phyloP scores from a whole-genome alignment of 345 rosid genomes.

The Citrus inodora region DNA sequence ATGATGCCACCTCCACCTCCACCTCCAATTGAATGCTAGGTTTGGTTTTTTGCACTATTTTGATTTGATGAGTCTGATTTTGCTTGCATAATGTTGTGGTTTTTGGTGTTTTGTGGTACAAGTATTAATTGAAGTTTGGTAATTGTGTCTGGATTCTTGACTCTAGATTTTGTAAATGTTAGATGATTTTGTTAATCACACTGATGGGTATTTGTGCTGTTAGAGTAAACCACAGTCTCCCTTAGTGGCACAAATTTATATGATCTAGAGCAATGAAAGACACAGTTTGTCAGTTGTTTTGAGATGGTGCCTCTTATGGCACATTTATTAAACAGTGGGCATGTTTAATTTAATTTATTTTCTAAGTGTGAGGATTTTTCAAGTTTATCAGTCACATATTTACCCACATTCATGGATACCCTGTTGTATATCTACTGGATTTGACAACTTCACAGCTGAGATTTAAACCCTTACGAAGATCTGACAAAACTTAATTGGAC shows the following conservation, averaged over 20 bases:
- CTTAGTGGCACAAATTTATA: background rate
- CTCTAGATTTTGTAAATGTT: background rate
- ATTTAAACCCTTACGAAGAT: background rate
- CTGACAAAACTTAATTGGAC: background rate
- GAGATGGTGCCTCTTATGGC: background rate
- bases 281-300: background rate
- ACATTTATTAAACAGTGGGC: background rate
- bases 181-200: background rate
- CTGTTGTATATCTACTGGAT: background rate
- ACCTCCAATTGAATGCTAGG: constrained; percentile 26
- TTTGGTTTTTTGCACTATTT: background rate
- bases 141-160: background rate
- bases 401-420: background rate
- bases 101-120: background rate
- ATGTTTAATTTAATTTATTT: background rate
- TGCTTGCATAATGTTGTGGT: background rate
- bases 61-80: background rate
- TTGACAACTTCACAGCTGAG: background rate
- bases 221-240: background rate
- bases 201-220: background rate
- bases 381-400: background rate
- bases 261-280: background rate
- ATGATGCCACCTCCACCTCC: constrained; percentile 16
- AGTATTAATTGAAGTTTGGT: background rate
- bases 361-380: background rate